Base-by-base conservation (phyloP, 371 early-diverging fungal genomes). In the Actinomortierella wolfii region DNA sequence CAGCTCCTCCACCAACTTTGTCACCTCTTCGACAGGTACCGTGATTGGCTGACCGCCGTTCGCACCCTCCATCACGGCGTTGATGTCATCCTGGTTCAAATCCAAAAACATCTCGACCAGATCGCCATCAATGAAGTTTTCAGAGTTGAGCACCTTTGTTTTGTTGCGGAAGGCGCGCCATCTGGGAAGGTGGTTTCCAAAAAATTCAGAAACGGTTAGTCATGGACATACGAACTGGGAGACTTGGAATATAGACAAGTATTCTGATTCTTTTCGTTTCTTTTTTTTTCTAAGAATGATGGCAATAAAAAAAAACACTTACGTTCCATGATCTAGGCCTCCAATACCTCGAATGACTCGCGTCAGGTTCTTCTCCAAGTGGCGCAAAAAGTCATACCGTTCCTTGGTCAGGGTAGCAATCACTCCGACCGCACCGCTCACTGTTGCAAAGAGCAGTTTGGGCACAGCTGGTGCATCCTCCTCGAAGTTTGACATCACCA, bases 111-210 rank as follows among this genome's bases (percentile, higher is more conserved):
- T 60, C 70, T 94, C 94, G 14, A 97, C 80, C 46, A 97, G 61
- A 74, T 96, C 97, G 2, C 97, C 97, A 67, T 97, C 97, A 39
- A 97, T 69, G 59, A 91, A 88, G 4, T 85, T 82, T 44, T 78
- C 75, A 23, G 83, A 62, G 24, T 75, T 69, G 8, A 69, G 54
- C 0, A 60, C 69, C 46, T 86, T 77, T 58, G 83, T 79, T 20
- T 90, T 83, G 34, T 81, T 86, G 29, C 57, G 54, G 64, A 84
- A 93, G 3, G 67, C 68, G 21, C 94, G 81, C 89, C 90, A 95
- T 13, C 79, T 78, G 23, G 51, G 34, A 34, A 25, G n/a, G 18
- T 1, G 3, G 20, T n/a, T 34, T 4, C 3, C 17, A 6, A 21
- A 11, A 8, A 34, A 9, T 0, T n/a, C 7, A 49, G 17, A 1